These are phyloP conservation scores for Lepidium aucheri DNA, from an alignment of 345 rosid species.

Conservation along the genomic window DNA sequence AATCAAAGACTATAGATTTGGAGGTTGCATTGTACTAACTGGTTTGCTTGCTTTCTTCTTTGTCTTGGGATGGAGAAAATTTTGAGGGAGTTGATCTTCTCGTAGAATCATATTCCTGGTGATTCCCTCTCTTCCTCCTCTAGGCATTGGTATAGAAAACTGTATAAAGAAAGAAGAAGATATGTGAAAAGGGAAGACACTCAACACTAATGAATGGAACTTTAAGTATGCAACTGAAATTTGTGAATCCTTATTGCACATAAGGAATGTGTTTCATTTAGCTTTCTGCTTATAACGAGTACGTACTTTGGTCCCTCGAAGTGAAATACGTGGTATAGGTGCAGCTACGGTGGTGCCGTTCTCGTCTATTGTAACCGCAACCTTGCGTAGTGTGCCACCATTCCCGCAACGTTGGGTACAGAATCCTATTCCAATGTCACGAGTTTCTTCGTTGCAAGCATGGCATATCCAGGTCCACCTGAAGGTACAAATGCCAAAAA, in stretches of 20 bases:
- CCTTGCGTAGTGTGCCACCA: conserved; percentile 84
- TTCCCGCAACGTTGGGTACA: conserved; percentile 88
- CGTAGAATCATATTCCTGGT: conserved; percentile 63
- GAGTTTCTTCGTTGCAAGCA: conserved; percentile 80
- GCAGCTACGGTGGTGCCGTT: conserved; percentile 62
- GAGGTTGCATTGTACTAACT: conserved; percentile 31
- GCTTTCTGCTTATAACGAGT: neutral
- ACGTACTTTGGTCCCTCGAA: conserved; percentile 87
- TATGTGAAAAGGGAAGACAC: neutral
- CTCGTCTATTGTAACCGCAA: conserved; percentile 73
- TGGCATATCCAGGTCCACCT: conserved; percentile 90
- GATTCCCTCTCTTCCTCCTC: conserved; percentile 81
- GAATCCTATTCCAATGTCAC: conserved; percentile 70
- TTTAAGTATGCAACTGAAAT: neutral
- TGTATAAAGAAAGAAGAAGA: conserved; percentile 22
- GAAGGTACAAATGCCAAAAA: conserved; percentile 10
- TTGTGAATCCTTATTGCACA: conserved; percentile 16
- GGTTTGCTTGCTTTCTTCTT: conserved; percentile 63
- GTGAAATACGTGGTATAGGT: conserved; percentile 49
- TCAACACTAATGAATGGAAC: neutral
- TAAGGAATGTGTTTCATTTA: neutral
- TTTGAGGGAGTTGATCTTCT: conserved; percentile 87
- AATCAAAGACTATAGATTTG: neutral
- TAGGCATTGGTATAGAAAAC: conserved; percentile 77
- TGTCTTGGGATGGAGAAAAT: conserved; percentile 61